Base-by-base conservation (phyloP, 176 grass and related monocot species). In the Juncus effusus region DNA sequence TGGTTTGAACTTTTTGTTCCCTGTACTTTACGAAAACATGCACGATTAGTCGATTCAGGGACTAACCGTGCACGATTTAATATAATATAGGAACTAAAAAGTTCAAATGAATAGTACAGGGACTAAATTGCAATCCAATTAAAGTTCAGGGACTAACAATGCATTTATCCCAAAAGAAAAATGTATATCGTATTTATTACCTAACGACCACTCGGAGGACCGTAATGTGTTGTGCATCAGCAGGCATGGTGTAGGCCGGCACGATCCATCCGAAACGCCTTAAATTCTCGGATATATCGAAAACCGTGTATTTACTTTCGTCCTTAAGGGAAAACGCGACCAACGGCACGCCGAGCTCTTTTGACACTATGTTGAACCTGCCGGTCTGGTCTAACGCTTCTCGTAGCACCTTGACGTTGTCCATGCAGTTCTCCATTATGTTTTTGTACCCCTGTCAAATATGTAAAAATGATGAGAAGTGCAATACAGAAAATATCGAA, bases 231-330 rank as follows among this genome's bases (percentile, higher is more conserved):
- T 87, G 67, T 0, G 84, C 91, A 16, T 96, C 44, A 0, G 87
- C n/a, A 0, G 87, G 84, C 91, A 96, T 85, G 10, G 87, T 90
- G 81, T 90, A 96, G 3, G 91, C 87, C 0, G 86, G 91, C n/a
- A 96, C 81, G 36, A 96, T 96, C 87, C 84, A 96, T 4, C 91
- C 64, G 10, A 90, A 96, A 50, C 78, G 74, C 64, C 87, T 70
- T 72, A 96, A 62, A 77, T 76, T 82, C 54, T 96, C 81, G 0
- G 87, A 85, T 35, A 96, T 61, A 45, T 96, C 60, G 7, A 87
- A 96, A 42, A 82, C 81, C 3, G 42, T 87, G 76, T 76, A 85
- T 5, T 54, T 19, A 47, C 62, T 80, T 54, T 44, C 69, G 64
- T 90, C 81, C 73, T 80, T 95, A 41, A 95, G 83, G 11, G 81